Base-by-base conservation (phyloP, 2,329 filamentous ascomycete genomes). In the Scedosporium boydii region DNA sequence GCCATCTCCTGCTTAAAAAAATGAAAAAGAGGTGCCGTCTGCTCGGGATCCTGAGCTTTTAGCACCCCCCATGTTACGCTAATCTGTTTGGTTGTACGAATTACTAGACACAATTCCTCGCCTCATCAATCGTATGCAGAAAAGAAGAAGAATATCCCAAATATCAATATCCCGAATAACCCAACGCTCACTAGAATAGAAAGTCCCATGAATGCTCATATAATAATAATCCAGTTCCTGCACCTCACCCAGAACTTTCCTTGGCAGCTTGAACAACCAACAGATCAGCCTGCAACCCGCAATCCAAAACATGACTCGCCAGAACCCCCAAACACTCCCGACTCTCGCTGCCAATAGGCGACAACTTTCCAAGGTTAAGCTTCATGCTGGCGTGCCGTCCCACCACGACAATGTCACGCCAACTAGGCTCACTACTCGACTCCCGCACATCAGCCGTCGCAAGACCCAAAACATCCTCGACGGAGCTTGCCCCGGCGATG, bases 271-370 rank as follows among this genome's bases (percentile, higher is more conserved):
- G 60, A 26, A 58, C 21, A 5, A 68, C 63, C 29, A 68, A 56
- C 51, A 68, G 23, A 51, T 67, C 65, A 10, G 66, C 65, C 55
- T 65, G 64, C 26, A 67, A 23, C 5, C 57, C 60, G n/a, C 62
- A 61, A 9, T 60, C 48, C 34, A 67, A 58, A 21, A 67, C 60
- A 16, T 63, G 42, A 26, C 58, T 62, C 3, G 65, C 66, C 6
- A 64, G 23, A 16, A 60, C 61, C 5, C 66, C 66, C 7, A 68
- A 53, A 26, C 65, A 68, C 6, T 66, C 66, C 42, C 58, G 60
- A 38, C 64, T 59, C 27, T 64, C 65, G 7, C 59, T 62, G 3
- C 46, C 53, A 2, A 58, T 14, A 7, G 60, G 53, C 10, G 34
- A 10, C 26, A 58, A 14, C 23, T 62, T 57, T 1, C 60, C 60